Evolutionary conservation across 2,329 filamentous ascomycete species (phyloP).

Genomic region (Huntiella bhutanensis): DNA sequence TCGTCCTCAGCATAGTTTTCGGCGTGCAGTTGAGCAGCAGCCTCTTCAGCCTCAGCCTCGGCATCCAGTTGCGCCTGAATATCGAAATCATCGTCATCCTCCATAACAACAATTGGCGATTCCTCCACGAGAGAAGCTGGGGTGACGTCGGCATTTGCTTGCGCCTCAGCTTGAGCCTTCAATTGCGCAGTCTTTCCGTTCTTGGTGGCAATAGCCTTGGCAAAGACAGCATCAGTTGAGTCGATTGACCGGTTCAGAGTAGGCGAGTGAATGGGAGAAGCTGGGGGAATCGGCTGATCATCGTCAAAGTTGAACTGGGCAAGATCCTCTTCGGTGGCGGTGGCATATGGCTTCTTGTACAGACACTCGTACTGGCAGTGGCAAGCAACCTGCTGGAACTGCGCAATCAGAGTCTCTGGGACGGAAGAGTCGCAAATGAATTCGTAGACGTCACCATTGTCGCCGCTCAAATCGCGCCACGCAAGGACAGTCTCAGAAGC

Average conservation of each 20-base stretch:
- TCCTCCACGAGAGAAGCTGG: no score
- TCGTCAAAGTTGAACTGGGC: slow-evolving; percentile 61
- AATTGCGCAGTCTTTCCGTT: slow-evolving; percentile 15
- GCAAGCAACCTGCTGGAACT: slow-evolving; percentile 65
- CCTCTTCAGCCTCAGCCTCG: slow-evolving; percentile 7
- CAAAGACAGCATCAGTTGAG: slow-evolving; percentile 37
- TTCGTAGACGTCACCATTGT: slow-evolving; percentile 88
- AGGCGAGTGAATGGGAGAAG: slow-evolving; percentile 43
- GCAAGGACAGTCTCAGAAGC: slow-evolving; percentile 72
- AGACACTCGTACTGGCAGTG: slow-evolving; percentile 98
- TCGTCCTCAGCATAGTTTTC: slow-evolving; percentile 14
- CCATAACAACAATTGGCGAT: no score
- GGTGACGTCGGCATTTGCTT: no score
- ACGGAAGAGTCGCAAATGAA: slow-evolving; percentile 78
- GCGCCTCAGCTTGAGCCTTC: slow-evolving; percentile 16
- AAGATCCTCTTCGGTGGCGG: slow-evolving; percentile 65
- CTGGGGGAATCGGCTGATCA: slow-evolving; percentile 43
- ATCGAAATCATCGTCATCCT: slow-evolving; percentile 5
- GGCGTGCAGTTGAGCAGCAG: not conserved
- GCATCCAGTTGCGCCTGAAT: slow-evolving; percentile 7
- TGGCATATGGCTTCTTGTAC: slow-evolving; percentile 60
- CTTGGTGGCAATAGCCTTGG: slow-evolving; percentile 29
- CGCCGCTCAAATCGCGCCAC: slow-evolving; percentile 88
- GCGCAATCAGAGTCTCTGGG: slow-evolving; percentile 48
- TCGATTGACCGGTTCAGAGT: slow-evolving; percentile 34